phyloP scores from a whole-genome alignment of 2,329 filamentous ascomycete species.

The Penicillium olsonii region DNA sequence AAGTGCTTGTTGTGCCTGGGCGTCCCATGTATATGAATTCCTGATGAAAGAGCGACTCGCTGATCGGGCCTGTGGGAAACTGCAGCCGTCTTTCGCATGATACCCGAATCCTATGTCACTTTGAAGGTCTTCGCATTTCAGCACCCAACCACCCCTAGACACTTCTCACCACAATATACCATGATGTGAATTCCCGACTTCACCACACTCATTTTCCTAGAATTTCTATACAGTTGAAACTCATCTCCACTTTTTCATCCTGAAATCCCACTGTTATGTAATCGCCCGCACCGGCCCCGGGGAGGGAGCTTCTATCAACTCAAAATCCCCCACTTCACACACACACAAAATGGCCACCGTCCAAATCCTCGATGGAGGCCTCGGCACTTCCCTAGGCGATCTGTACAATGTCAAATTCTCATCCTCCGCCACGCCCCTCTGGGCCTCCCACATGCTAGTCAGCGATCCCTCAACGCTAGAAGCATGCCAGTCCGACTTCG shows the following conservation, averaged over 20 bases:
- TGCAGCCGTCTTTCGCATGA: conserved; percentile 52
- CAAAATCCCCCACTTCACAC: conserved; percentile 9
- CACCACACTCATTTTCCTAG: too few relatives aligned
- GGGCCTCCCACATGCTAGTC: conserved; percentile 68
- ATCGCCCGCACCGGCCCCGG: background rate
- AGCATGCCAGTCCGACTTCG: conserved; percentile 60
- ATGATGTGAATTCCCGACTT: too few relatives aligned
- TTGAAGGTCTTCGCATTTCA: too few relatives aligned
- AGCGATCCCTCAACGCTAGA: conserved; percentile 54
- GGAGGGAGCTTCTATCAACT: background rate
- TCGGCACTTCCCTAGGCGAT: conserved; percentile 67
- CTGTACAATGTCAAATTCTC: conserved; percentile 56
- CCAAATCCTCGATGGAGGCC: conserved; percentile 64
- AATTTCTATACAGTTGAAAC: background rate
- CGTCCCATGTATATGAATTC: conserved; percentile 56
- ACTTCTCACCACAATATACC: too few relatives aligned
- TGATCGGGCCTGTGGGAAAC: conserved; percentile 44
- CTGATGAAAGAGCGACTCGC: conserved; percentile 53
- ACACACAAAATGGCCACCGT: conserved; percentile 37
- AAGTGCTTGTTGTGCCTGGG: conserved; percentile 57
- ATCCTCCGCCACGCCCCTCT: conserved; percentile 55
- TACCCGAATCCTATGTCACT: background rate
- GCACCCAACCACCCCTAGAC: too few relatives aligned
- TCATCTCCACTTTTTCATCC: background rate
- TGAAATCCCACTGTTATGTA: background rate